A percentile compares a stretch with the other conserved stretches of the same genome.
These are phyloP conservation scores for Anastatica hierochuntica DNA, from an alignment of 345 rosid species.

Conservation along the genomic window DNA sequence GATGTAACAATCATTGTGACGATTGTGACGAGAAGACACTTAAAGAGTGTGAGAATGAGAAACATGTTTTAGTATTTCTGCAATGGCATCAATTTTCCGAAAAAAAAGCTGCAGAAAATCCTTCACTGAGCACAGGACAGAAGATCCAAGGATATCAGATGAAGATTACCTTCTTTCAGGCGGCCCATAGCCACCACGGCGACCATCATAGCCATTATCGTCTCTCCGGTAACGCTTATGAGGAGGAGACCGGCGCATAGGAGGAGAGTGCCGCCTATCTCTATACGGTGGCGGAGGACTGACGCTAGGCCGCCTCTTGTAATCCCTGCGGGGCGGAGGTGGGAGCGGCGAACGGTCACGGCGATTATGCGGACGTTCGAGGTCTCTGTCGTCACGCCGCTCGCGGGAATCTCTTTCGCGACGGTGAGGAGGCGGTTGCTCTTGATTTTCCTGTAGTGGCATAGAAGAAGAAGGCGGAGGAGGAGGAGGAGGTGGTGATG, in stretches of 20 bases:
- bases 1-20: not conserved
- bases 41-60: not conserved
- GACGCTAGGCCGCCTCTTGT: conserved; percentile 62
- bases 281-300: conserved; percentile 76
- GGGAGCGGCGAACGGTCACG: conserved; percentile 72
- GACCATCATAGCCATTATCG: conserved; percentile 67
- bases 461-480: conserved; percentile 1
- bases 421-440: conserved; percentile 27
- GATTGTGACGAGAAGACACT: not conserved
- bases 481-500: conserved; percentile 40
- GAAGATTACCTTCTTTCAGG: conserved; percentile 61
- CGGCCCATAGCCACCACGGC: conserved; percentile 76
- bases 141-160: not conserved
- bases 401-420: conserved; percentile 81
- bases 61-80: not conserved
- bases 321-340: conserved; percentile 58
- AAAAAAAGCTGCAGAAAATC: not conserved
- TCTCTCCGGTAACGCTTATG: conserved; percentile 79
- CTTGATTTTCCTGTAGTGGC: conserved; percentile 27
- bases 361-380: conserved; percentile 51
- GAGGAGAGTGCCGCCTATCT: conserved; percentile 75
- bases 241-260: conserved; percentile 76
- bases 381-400: conserved; percentile 57
- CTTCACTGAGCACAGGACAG: not conserved
- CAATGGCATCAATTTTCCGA: not conserved